Conservation (phyloP, 805 yeast genomes). For the Pichia kluyveri region DNA sequence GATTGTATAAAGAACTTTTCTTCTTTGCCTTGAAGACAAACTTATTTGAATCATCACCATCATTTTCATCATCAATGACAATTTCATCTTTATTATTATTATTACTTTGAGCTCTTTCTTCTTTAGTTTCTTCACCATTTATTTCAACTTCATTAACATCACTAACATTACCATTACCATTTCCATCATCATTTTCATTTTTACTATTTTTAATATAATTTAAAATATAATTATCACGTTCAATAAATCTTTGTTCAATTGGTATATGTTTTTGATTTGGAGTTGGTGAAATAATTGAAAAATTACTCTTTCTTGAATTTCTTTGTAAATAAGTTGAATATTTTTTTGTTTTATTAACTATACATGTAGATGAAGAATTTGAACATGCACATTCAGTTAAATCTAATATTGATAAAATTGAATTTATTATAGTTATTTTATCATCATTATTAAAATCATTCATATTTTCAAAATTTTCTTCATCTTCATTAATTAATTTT, state of each 20-base stretch:
- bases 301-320: slow-evolving; percentile 43
- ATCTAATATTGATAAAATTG: slow-evolving; percentile 53
- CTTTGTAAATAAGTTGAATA: slow-evolving; percentile 51
- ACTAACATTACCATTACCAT: too few relatives aligned
- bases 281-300: slow-evolving; percentile 17
- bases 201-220: not conserved
- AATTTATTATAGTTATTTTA: slow-evolving; percentile 46
- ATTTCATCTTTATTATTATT: not conserved
- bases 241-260: slow-evolving; percentile 23
- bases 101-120: not conserved
- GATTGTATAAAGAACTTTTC: slow-evolving; percentile 4
- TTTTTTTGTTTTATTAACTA: slow-evolving; percentile 51
- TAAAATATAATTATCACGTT: slow-evolving; percentile 17
- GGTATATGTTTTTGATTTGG: slow-evolving; percentile 25
- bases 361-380: slow-evolving; percentile 45
- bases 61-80: not conserved
- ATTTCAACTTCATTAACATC: not conserved
- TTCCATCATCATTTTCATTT: not conserved
- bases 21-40: slow-evolving; percentile 4
- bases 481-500: slow-evolving; percentile 29
- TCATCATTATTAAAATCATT: slow-evolving; percentile 47
- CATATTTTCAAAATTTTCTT: slow-evolving; percentile 32
- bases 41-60: not conserved
- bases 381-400: slow-evolving; percentile 52
- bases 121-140: not conserved